Base-by-base conservation (phyloP, 2,329 filamentous ascomycete genomes). In the Amauroascus verrucosus region DNA sequence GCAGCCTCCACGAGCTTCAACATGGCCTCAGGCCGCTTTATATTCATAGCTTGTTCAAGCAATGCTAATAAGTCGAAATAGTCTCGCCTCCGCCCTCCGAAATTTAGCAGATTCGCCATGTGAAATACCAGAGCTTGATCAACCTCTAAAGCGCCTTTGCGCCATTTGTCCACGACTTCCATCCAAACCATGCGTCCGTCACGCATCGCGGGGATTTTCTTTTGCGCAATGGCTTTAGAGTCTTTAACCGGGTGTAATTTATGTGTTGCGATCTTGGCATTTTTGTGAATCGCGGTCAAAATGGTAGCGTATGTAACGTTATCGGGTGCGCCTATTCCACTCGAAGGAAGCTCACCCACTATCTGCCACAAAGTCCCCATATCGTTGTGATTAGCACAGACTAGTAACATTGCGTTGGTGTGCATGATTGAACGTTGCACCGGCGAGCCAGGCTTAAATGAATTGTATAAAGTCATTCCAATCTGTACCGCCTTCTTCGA, bases 361-460 rank as follows among this genome's bases (percentile, higher is more conserved):
- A 96, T 77, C 52, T 79, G 78, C 76, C 93, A 95, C 60, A 97
- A 72, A 14, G 83, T 80, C 60, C 95, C 88, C 67, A 95, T 76
- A 64, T 96, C 84, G 11, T 76, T 67, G 3, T 86, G 84, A 54
- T 81, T 77, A 46, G 84, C 79, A 66, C 90, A 97, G 7, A 93
- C 85, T 55, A 83, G 82, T 43, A 98, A 73, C n/a, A 89, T 81
- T 8, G 90, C 87, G 65, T 98, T 98, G 58, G 87, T 82, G 64
- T 97, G 93, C 54, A 88, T 85, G 33, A 84, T 85, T 60, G 83
- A 86, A 14, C 86, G 85, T 58, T 82, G 77, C 48, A 94, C 74
- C 6, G 76, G 74, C 0, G 79, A 79, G 48, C 79, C 81, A 33
- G 80, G 76, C 37, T 77, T 76, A 71, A 97, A 85, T 52, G 81